Base-by-base conservation (phyloP, 164 flowering plant genomes). In the Tinospora cordifolia region DNA sequence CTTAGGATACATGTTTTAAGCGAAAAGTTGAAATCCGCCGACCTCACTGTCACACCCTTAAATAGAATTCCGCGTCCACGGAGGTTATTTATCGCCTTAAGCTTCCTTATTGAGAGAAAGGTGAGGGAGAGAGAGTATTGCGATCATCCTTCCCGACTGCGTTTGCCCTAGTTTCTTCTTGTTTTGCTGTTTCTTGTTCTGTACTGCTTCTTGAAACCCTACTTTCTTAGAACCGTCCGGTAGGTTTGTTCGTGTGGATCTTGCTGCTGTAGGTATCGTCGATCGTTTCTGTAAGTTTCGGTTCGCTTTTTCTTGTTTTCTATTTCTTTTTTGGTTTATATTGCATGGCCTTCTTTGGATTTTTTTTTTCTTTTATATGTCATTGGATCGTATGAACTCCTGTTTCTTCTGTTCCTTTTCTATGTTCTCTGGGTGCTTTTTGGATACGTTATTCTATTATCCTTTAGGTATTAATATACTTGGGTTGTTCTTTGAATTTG, bases 11-110 rank as follows among this genome's bases (percentile, higher is more conserved):
- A 6, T 7, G 59, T 11, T 51, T 51, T 51, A 17, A 51, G 59
- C 59, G 22, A 51, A 14, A n/a, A 8, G 59, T n/a, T 51, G 4
- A 51, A 51, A 51, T 51, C 59, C 59, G 59, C 59, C 59, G 59
- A 51, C 59, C 59, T 51, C 59, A n/a, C 59, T 51, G 59, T 49
- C 59, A n/a, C n/a, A 51, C 7, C 59, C 59, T 17, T 51, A 51
- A 51, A 51, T n/a, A 17, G 0, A 51, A 51, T 14, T 51, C 59
- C 59, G 59, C 59, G 59, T 51, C 15, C n/a, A n/a, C n/a, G n/a
- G n/a, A n/a, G n/a, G 59, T 5, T 19, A 5, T 51, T 51, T 19
- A 51, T 13, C 58, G 19, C 4, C 54, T 4, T 51, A 14, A 21
- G 19, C 22, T 0, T 46, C 15, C 51, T 46, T 17, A 17, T 46